A percentile compares a stretch with the other conserved stretches of the same genome.
Conservation (phyloP, 345 rosid genomes). For the Linum lewisii region DNA sequence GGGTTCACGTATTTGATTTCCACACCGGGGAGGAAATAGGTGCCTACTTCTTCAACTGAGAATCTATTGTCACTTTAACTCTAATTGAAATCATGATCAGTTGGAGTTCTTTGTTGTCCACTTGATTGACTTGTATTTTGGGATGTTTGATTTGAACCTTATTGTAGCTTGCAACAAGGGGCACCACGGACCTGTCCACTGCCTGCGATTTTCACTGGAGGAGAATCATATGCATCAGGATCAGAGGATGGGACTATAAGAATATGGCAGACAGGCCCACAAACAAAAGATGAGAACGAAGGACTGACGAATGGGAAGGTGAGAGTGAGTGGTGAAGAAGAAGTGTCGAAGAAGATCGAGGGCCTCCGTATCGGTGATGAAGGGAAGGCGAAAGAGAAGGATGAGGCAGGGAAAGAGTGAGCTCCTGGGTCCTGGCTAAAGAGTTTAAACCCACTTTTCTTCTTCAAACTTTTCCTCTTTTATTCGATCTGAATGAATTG, state of each 20-base stretch:
- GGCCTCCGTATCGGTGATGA: conserved; percentile 13
- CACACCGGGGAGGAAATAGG: conserved; percentile 79
- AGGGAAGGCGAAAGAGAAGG: conserved; percentile 3
- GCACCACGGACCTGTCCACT: conserved; percentile 96
- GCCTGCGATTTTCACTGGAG: conserved; percentile 84
- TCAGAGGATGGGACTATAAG: conserved; percentile 91
- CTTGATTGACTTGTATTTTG: no score
- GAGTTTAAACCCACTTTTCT: no score
- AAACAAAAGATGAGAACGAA: conserved; percentile 15
- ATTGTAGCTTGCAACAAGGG: conserved; percentile 96
- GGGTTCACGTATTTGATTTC: conserved; percentile 68
- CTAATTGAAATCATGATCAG: no score
- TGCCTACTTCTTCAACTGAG: no score
- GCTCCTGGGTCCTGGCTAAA: no score
- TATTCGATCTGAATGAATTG: no score
- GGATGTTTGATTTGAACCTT: not conserved
- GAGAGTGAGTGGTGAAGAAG: conserved; percentile 11
- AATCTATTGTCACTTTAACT: no score
- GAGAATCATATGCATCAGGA: conserved; percentile 90
- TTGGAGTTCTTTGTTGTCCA: no score
- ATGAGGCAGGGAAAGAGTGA: not conserved
- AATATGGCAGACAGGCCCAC: conserved; percentile 48
- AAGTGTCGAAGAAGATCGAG: conserved; percentile 18
- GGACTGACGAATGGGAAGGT: conserved; percentile 9
- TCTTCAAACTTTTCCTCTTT: no score